Evolutionary conservation across 1,139 yeast species (phyloP), one percentile per base, ranked within the genome.

Genomic region (Sugiyamaella japonica): DNA sequence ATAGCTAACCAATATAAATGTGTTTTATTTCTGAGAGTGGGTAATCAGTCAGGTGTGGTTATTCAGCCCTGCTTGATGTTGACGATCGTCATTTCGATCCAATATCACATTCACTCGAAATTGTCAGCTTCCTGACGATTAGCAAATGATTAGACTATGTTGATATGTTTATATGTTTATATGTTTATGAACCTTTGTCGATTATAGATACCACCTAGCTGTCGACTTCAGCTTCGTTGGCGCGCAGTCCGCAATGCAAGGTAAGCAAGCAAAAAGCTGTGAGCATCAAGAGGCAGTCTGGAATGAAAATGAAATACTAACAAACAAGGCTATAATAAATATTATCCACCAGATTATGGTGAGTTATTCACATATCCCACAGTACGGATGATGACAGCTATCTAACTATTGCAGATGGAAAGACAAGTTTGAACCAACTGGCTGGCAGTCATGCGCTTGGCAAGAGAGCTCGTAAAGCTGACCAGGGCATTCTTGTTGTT

Each of bases 331-430:
- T 69, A 60, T 51, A 70, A 70, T 58, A 64, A 67, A 45, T 70
- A 70, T 53, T 66, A 65, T 56, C 73, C 74, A 2, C 72, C 74
- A 7, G 71, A 70, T 37, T 68, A 69, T 54, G 72, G 66, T 63
- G 56, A 45, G 60, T 48, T 3, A 20, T 20, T 20, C 25, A 20
- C 28, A 37, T 2, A 1, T 16, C 9, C 20, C 20, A 42, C 16
- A 25, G 9, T 12, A n/a, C n/a, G 23, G 23, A 3, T 17, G 8
- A 20, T 23, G 9, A 10, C 6, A 34, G 38, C 8, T 34, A 34
- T 34, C 49, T 45, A 45, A 48, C 39, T 10, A 7, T 13, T 15
- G 47, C 15, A 64, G 65, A 70, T 61, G 70, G 71, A 16, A 64
- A 65, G 48, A 60, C 61, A 16, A 52, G 65, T 6, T 61, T 67